Base-by-base conservation (phyloP, 1,284 basidiomycete species). In the Ceratobasidium sp. region DNA sequence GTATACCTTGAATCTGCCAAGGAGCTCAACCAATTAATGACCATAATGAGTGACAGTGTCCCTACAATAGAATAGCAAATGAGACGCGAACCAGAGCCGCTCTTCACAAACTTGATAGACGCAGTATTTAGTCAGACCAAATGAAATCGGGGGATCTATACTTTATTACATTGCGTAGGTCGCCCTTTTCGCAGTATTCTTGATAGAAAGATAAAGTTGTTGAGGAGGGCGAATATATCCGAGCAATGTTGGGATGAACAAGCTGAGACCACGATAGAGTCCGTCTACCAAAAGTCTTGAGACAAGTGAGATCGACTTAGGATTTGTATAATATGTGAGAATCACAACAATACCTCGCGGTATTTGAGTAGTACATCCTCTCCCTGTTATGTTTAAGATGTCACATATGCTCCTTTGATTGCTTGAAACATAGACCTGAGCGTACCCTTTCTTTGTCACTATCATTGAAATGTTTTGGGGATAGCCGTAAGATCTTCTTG, bases 161-260 rank as follows among this genome's bases (percentile, higher is more conserved):
- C n/a, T n/a, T n/a, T n/a, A n/a, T n/a, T n/a, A 55, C 52, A n/a
- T 34, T 55, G 28, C 52, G n/a, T 5, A 55, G 52, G 52, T 55
- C 52, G 18, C 52, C 52, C 34, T 34, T 28, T 16, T 55, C 52
- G 9, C 52, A 55, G 34, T 16, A 34, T 14, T 55, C 52, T 18
- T 55, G 52, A 18, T 55, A 32, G 16, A 55, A 55, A 34, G 52
- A 32, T 14, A 55, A n/a, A 4, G 16, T 34, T 34, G 26, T 30
- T 55, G 16, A 16, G 30, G 52, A 55, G 52, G 30, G 52, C n/a
- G 10, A 3, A 9, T 12, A 30, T n/a, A 55, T 2, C 1, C 10
- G 12, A 5, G 52, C 52, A 34, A 55, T 55, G 9, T 55, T 55
- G 14, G 28, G 52, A 34, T 55, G 52, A 5, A 4, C 30, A 9